Conservation (phyloP, 768 basidiomycete genomes). For the Clavulina sp. region DNA sequence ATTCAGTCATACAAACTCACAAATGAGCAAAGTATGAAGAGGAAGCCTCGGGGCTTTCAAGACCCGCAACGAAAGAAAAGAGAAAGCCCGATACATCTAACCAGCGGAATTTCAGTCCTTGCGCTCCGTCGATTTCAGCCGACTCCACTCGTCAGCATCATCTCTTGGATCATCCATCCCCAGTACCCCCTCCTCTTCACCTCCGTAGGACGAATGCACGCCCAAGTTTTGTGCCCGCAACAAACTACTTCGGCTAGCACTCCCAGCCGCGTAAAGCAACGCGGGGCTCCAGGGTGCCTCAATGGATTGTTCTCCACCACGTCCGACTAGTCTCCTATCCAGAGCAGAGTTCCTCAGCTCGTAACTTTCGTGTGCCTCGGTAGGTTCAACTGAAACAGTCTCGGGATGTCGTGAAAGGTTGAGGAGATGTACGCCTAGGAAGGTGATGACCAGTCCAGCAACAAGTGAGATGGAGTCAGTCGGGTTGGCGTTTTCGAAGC, state of each 20-base stretch:
- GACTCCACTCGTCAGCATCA: no score
- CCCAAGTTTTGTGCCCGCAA: slow-evolving; percentile 47
- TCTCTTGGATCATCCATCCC: no score
- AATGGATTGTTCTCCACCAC: background rate
- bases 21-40: no score
- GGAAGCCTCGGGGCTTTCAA: no score
- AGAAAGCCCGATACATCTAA: no score
- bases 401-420: slow-evolving; percentile 47
- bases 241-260: slow-evolving; percentile 47
- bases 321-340: background rate
- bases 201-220: slow-evolving; percentile 58
- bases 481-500: slow-evolving; percentile 77
- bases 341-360: background rate
- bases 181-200: slow-evolving; percentile 35
- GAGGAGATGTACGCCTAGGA: slow-evolving; percentile 91
- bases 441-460: slow-evolving; percentile 80
- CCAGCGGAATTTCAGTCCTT: no score
- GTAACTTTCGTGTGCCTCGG: slow-evolving; percentile 36
- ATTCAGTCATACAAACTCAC: no score
- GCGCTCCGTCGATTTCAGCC: no score
- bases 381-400: slow-evolving; percentile 63
- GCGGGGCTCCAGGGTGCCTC: no score
- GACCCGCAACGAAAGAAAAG: no score
- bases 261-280: slow-evolving; percentile 29
- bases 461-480: slow-evolving; percentile 75